Evolutionary conservation across 2,329 filamentous ascomycete genomes (phyloP).

Genomic region (Stachybotrys echinatus): DNA sequence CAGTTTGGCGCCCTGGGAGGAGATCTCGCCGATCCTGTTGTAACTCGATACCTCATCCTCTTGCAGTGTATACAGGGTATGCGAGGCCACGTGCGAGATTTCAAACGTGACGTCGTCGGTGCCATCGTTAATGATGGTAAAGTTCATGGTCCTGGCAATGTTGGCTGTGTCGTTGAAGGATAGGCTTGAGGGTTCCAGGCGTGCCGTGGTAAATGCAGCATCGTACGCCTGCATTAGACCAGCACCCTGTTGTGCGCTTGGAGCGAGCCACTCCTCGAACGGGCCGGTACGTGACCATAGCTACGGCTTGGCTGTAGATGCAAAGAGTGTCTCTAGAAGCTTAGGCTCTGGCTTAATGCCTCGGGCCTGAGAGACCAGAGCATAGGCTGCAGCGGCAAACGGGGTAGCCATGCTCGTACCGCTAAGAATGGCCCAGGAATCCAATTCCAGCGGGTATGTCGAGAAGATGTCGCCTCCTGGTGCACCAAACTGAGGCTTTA

Average conservation of each 20-base stretch:
- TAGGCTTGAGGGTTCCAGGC: slow-evolving; percentile 44
- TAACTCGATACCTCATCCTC: slow-evolving; percentile 1
- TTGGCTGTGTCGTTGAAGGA: slow-evolving; percentile 54
- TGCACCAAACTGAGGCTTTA: slow-evolving; percentile 13
- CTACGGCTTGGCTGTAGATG: slow-evolving; percentile 35
- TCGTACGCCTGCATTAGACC: slow-evolving; percentile 37
- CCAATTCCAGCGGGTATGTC: slow-evolving; percentile 7
- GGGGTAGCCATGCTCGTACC: slow-evolving; percentile 12
- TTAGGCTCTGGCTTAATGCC: slow-evolving; percentile 33
- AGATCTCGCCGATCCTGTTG: not conserved
- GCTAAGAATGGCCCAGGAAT: slow-evolving; percentile 6
- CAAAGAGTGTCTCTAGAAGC: slow-evolving; percentile 33
- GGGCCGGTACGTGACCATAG: slow-evolving; percentile 29
- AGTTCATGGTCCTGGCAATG: slow-evolving; percentile 36
- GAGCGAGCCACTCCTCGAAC: slow-evolving; percentile 24
- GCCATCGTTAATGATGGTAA: slow-evolving; percentile 46
- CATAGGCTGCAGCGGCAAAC: slow-evolving; percentile 7
- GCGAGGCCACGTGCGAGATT: slow-evolving; percentile 37
- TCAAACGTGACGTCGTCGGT: slow-evolving; percentile 38
- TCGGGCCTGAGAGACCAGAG: slow-evolving; percentile 28
- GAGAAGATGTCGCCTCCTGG: slow-evolving; percentile 14
- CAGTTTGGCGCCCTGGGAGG: slow-evolving; percentile 16
- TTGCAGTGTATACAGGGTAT: slow-evolving; percentile 40
- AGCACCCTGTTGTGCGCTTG: slow-evolving; percentile 44
- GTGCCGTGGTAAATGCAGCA: slow-evolving; percentile 43